Percentiles rank a stretch among this genome's conserved stretches.
These are phyloP conservation scores for Xylariales sp. DNA, from an alignment of 2,329 filamentous ascomycete species.

Conservation along the genomic window DNA sequence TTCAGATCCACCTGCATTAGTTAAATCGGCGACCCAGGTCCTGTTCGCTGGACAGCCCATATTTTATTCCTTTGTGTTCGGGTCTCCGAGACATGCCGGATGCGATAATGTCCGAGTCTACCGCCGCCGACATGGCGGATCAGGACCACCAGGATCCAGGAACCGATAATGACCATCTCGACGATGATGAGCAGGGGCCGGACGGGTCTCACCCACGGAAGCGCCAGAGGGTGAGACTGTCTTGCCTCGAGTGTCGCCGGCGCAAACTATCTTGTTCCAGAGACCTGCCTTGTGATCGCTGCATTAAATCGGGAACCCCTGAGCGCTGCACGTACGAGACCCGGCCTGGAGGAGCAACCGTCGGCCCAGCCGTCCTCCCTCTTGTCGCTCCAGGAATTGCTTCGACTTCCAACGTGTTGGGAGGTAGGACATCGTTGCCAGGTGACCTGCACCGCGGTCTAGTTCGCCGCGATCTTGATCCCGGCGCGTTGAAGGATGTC, in stretches of 20 bases:
- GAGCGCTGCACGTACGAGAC: constrained; percentile 40
- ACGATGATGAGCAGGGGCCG: constrained; percentile 22
- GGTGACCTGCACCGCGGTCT: constrained; percentile 26
- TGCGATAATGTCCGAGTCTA: too few species aligned
- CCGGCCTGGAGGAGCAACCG: constrained; percentile 26
- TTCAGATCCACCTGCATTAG: too few species aligned
- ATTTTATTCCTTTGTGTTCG: too few species aligned
- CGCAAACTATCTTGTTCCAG: constrained; percentile 59
- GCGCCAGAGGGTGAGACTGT: constrained; percentile 54
- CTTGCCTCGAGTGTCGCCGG: constrained; percentile 56
- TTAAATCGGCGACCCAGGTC: too few species aligned
- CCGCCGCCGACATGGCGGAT: too few species aligned
- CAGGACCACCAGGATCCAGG: constrained; percentile 4
- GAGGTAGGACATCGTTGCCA: not conserved
- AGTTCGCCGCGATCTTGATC: constrained; percentile 31
- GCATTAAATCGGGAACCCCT: constrained; percentile 57
- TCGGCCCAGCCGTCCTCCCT: not conserved
- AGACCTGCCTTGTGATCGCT: constrained; percentile 57
- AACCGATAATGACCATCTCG: too few species aligned
- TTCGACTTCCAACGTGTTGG: not conserved
- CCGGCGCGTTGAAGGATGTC: constrained; percentile 31
- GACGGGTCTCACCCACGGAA: constrained; percentile 39
- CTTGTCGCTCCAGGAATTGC: not conserved
- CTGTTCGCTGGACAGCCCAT: too few species aligned
- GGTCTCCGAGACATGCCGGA: too few species aligned